These are phyloP conservation scores for Datura wrightii DNA, from an alignment of 257 asterid genomes.

Conservation along the genomic window DNA sequence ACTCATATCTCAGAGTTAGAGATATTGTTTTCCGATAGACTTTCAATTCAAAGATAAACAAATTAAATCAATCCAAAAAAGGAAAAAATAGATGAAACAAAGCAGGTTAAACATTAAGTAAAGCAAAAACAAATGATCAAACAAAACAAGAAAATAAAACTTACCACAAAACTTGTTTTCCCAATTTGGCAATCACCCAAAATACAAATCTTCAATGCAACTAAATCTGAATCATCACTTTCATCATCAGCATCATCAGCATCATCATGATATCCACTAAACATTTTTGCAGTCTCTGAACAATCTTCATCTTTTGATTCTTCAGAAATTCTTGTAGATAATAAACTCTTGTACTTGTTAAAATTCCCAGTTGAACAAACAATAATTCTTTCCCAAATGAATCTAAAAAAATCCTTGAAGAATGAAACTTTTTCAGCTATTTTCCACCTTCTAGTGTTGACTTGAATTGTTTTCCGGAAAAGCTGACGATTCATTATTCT, in stretches of 20 bases:
- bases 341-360: constrained; percentile 40
- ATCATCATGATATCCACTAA: constrained; percentile 36
- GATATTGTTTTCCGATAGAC: too few species aligned
- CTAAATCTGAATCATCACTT: constrained; percentile 76
- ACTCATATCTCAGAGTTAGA: too few species aligned
- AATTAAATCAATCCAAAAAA: too few species aligned
- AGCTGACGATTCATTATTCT: constrained; percentile 29
- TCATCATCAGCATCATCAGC: too few species aligned
- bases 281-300: constrained; percentile 35
- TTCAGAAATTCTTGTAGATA: neutral
- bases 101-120: too few species aligned
- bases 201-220: constrained; percentile 76
- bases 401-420: constrained; percentile 52
- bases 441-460: constrained; percentile 62
- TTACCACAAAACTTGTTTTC: constrained; percentile 82
- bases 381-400: constrained; percentile 61
- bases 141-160: neutral
- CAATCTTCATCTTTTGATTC: neutral
- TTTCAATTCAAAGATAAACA: too few species aligned
- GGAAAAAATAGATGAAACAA: neutral
- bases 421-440: constrained; percentile 52
- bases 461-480: constrained; percentile 60
- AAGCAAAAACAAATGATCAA: too few species aligned
- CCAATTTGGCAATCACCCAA: constrained; percentile 93
- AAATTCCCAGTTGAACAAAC: constrained; percentile 60